Evolutionary conservation across 139 green algal species (phyloP).

Genomic region (Dunaliella sp.): DNA sequence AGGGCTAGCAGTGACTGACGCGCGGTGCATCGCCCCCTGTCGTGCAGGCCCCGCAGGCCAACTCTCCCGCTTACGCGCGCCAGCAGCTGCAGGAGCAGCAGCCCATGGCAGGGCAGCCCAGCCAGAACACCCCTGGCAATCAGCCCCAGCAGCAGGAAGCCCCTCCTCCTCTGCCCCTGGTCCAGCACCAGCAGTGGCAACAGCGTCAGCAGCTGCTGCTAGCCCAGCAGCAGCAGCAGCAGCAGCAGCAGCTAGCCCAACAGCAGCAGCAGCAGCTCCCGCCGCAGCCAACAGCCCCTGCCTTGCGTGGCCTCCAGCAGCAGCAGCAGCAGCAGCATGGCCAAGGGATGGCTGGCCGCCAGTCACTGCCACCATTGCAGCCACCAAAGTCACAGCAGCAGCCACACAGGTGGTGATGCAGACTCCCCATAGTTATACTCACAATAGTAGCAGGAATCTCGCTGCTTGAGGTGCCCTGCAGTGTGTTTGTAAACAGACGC

Average conservation of each 20-base stretch:
- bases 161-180: background rate
- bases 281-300: too few relatives aligned
- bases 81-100: background rate
- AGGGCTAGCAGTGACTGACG: background rate
- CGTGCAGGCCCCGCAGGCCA: background rate
- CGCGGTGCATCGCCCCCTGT: background rate
- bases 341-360: too few relatives aligned
- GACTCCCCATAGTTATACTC: too few relatives aligned
- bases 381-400: too few relatives aligned
- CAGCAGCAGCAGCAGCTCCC: background rate
- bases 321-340: too few relatives aligned
- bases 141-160: background rate
- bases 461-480: too few relatives aligned
- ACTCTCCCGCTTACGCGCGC: too few relatives aligned
- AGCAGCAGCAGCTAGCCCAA: background rate
- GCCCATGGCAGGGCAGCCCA: background rate
- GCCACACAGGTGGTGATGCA: too few relatives aligned
- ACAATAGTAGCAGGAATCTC: too few relatives aligned
- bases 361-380: too few relatives aligned
- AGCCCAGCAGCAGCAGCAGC: background rate
- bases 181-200: background rate
- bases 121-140: background rate
- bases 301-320: too few relatives aligned
- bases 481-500: too few relatives aligned
- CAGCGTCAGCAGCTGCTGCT: background rate